These are phyloP conservation scores for Quercus engelmannii DNA, from an alignment of 306 rosid genomes.

Conservation along the genomic window DNA sequence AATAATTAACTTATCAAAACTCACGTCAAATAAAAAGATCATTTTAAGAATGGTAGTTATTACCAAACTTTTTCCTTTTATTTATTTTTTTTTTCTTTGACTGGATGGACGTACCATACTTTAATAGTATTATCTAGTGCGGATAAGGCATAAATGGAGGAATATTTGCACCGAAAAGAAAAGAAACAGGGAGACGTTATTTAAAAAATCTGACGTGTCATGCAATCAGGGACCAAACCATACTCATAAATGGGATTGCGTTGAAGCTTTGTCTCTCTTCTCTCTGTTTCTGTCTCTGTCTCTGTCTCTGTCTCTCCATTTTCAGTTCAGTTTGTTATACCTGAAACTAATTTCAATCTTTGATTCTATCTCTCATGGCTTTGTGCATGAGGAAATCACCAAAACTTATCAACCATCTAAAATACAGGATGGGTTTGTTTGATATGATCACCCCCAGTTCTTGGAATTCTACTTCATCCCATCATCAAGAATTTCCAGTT, in stretches of 20 bases:
- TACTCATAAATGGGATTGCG: no score
- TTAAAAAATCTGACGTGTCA: no score
- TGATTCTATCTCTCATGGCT: constrained; percentile 24
- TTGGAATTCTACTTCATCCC: constrained; percentile 2
- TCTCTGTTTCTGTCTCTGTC: neutral
- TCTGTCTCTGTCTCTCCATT: neutral
- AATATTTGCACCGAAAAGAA: no score
- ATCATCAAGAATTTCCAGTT: constrained; percentile 9
- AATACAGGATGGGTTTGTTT: constrained; percentile 26
- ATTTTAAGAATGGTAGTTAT: no score
- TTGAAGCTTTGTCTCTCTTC: neutral
- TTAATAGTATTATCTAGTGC: no score
- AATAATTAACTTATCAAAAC: no score
- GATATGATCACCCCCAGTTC: constrained; percentile 2
- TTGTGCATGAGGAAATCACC: constrained; percentile 39
- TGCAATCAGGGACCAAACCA: no score
- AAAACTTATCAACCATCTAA: constrained; percentile 30
- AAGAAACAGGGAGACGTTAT: no score
- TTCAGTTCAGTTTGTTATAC: neutral
- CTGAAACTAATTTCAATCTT: neutral
- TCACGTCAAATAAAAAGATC: fast-evolving
- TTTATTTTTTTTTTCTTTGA: no score
- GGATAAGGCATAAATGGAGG: no score
- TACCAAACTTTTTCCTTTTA: no score
- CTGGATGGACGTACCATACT: no score